phyloP scores from a whole-genome alignment of 2,329 filamentous ascomycete species.

The Fulvia fulva region DNA sequence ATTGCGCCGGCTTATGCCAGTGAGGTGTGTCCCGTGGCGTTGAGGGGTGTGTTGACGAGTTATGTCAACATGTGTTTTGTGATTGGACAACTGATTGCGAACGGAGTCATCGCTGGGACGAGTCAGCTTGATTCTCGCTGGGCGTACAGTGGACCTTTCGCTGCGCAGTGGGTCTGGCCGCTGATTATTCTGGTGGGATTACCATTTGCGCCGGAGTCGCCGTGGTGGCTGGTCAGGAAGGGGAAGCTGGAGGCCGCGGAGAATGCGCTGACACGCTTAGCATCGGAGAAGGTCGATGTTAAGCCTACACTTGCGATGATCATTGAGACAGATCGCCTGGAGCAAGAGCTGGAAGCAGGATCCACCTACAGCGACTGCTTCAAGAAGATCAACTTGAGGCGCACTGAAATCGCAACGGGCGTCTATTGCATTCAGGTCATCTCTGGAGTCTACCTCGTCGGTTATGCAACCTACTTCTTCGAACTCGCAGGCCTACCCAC shows the following conservation, averaged over 20 bases:
- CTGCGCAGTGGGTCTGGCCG: constrained; percentile 44
- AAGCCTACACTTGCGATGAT: constrained; percentile 39
- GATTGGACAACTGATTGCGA: constrained; percentile 56
- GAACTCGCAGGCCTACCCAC: constrained; percentile 40
- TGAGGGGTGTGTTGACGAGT: constrained; percentile 56
- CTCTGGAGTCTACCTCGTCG: constrained; percentile 42
- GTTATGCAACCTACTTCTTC: constrained; percentile 49
- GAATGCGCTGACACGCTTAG: constrained; percentile 33
- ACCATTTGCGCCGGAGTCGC: constrained; percentile 38
- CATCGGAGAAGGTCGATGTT: constrained; percentile 38
- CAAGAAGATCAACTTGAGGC: constrained; percentile 38
- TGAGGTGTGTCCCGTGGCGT: constrained; percentile 52
- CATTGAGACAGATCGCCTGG: constrained; percentile 36
- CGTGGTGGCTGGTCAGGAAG: constrained; percentile 39
- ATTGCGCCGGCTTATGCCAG: constrained; percentile 45
- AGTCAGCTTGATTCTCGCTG: constrained; percentile 33
- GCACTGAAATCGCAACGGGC: constrained; percentile 43
- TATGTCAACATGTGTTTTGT: constrained; percentile 62
- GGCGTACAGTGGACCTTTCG: constrained; percentile 45
- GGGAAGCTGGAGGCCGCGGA: constrained; percentile 35
- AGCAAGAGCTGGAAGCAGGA: constrained; percentile 39
- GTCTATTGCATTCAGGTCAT: constrained; percentile 44
- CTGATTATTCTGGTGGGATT: constrained; percentile 36
- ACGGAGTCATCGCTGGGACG: constrained; percentile 38
- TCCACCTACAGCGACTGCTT: constrained; percentile 41